Base-by-base conservation (phyloP, 306 rosid species). In the Urtica urens region DNA sequence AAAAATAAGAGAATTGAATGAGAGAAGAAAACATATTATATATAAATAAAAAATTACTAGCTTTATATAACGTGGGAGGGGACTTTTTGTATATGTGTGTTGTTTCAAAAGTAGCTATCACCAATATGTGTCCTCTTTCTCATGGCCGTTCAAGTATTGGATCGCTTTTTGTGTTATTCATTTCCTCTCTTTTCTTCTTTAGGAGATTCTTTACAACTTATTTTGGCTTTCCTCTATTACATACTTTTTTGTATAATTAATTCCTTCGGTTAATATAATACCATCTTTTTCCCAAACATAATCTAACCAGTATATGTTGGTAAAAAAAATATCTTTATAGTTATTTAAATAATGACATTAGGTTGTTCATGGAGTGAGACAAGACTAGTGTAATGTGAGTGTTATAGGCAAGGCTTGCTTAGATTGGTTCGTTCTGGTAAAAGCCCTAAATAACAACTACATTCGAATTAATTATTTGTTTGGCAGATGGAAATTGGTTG, bases 401-500 rank as follows among this genome's bases (percentile, higher is more conserved):
- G 10, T 10, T 28, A 28, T n/a, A 26, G 31, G 23, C 18, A 23
- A n/a, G 31, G 34, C 23, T 49, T 37, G 26, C 27, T 45, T 31
- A 33, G 54, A 33, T 42, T 25, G 52, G 55, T 49, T 51, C 17
- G 9, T 50, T 43, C 29, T 58, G 38, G 60, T 53, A 22, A 14
- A 58, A 59, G 67, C 70, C 65, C 44, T 48, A 25, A 45, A 61
- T 49, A 48, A 60, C 42, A 58, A 41, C 55, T 45, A 58, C n/a
- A n/a, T n/a, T 29, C 15, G 3, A 54, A 39, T 24, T 31, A 41
- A 46, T 52, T 54, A 57, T 28, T n/a, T n/a, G n/a, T n/a, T n/a
- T 30, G 28, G 49, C 37, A 34, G 64, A 64, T 64, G 40, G 38
- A 57, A n/a, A 54, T 70, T 43, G 60, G 58, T 43, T 65, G 68